Evolutionary conservation across 2,329 filamentous ascomycete species (phyloP), one percentile per base, ranked within the genome.

Genomic region (Aspergillus pseudoglaucus): DNA sequence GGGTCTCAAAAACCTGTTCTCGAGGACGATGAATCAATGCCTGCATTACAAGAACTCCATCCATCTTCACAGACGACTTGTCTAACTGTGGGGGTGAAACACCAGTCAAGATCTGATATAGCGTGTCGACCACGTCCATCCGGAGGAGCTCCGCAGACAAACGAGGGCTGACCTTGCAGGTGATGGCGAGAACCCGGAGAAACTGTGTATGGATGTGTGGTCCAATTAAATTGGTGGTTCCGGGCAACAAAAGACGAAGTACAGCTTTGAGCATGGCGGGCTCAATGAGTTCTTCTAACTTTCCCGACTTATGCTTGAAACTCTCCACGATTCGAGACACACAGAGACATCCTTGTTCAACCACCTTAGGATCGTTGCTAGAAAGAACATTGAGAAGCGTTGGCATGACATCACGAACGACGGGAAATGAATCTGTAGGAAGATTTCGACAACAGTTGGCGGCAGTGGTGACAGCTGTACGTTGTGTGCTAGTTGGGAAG

Each of bases 361-460:
- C 90, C 14, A 98, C 94, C 55, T 91, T 88, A 62, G 96, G 93
- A 63, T 98, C 93, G 68, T 81, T 96, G 73, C 91, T 97, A 47
- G 81, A 82, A 35, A 98, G 76, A 12, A 97, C 93, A 61, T 90
- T 89, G 49, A 95, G 82, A 27, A 98, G 78, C 22, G 89, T 96
- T 6, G 90, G 90, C 93, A 98, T 98, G 38, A 96, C 93, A 68
- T 96, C 90, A 62, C 85, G 83, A 43, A 98, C 87, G 8, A 94
- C 90, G 1, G 83, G 76, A 63, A 98, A 98, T 0, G 89, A 94
- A 61, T 97, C 93, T 59, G 91, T 86, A 1, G 90, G 88, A 15
- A 98, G 93, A 63, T 96, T 96, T 53, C 93, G 87, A 67, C 94
- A 98, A 73, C 93, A 98, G 64, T 98, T 98, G 47, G 93, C 94